A percentile compares a stretch with the other conserved stretches of the same genome.
phyloP scores from a whole-genome alignment of 2,329 filamentous ascomycete species.

The Graphium sp. region DNA sequence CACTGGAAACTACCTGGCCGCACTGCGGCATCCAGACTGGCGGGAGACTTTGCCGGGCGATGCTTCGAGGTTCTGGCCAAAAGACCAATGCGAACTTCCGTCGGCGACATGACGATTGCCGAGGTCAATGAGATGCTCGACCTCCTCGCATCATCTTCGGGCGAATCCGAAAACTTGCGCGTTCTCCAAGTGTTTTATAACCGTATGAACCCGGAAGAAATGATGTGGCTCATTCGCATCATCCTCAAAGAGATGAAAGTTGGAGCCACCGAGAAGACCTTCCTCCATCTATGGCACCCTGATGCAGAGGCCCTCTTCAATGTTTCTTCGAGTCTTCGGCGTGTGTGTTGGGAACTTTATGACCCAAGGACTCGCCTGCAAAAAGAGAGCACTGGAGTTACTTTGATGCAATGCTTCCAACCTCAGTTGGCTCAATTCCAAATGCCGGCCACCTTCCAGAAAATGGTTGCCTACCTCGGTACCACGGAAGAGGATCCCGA shows the following conservation, averaged over 20 bases:
- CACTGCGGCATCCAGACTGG: slow-evolving; percentile 42
- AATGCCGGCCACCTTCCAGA: slow-evolving; percentile 58
- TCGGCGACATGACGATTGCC: slow-evolving; percentile 68
- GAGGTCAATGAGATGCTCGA: slow-evolving; percentile 84
- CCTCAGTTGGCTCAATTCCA: slow-evolving; percentile 91
- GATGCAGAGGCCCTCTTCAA: slow-evolving; percentile 69
- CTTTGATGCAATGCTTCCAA: slow-evolving; percentile 89
- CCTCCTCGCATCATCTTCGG: slow-evolving; percentile 53
- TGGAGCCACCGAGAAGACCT: slow-evolving; percentile 71
- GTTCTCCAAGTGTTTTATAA: slow-evolving; percentile 76
- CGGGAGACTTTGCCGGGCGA: slow-evolving; percentile 82
- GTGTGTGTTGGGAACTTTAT: slow-evolving; percentile 87
- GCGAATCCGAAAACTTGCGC: slow-evolving; percentile 69
- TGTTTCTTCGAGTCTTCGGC: slow-evolving; percentile 74
- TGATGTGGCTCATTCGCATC: slow-evolving; percentile 90
- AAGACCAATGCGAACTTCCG: slow-evolving; percentile 55
- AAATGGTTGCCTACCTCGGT: slow-evolving; percentile 54
- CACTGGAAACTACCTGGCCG: slow-evolving; percentile 87
- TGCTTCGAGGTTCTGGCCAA: slow-evolving; percentile 81
- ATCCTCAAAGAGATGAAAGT: slow-evolving; percentile 64
- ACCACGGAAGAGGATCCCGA: slow-evolving; percentile 52
- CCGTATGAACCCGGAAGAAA: slow-evolving; percentile 81
- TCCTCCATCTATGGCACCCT: slow-evolving; percentile 69
- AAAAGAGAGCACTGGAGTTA: slow-evolving; percentile 56
- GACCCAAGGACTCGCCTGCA: slow-evolving; percentile 59